These are phyloP conservation scores for Heritiera fomes DNA, from an alignment of 345 rosid species.

Conservation along the genomic window DNA sequence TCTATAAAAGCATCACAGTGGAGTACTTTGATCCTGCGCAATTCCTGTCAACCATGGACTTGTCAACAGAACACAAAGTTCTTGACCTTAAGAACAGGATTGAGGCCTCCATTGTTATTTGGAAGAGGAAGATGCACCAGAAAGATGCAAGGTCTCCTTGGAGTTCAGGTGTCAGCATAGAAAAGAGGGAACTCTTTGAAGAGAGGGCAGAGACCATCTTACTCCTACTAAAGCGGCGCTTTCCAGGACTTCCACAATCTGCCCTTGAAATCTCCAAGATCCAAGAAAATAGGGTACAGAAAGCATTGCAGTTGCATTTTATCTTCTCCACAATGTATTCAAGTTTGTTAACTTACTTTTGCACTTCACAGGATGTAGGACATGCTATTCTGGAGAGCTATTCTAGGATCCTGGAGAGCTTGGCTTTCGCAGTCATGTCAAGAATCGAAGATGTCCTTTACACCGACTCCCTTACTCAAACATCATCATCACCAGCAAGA, in stretches of 20 bases:
- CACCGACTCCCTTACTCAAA: conserved; percentile 51
- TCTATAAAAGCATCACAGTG: conserved; percentile 82
- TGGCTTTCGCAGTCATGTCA: conserved; percentile 74
- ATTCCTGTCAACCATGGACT: conserved; percentile 71
- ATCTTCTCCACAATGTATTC: not conserved
- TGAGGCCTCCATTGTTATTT: conserved; percentile 89
- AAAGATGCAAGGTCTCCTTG: conserved; percentile 86
- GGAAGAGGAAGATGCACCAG: conserved; percentile 80
- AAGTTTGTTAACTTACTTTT: not conserved
- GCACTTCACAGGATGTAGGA: conserved; percentile 66
- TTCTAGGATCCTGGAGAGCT: conserved; percentile 89
- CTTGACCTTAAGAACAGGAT: conserved; percentile 85
- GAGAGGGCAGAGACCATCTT: conserved; percentile 90
- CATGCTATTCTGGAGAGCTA: conserved; percentile 94
- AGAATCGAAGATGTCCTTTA: conserved; percentile 90
- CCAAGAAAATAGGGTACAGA: conserved; percentile 68
- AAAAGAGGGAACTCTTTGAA: conserved; percentile 92
- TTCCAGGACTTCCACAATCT: conserved; percentile 90
- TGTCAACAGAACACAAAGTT: conserved; percentile 81
- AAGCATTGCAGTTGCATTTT: not conserved
- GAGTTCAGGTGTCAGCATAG: conserved; percentile 92
- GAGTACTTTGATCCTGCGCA: conserved; percentile 82
- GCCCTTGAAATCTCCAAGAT: conserved; percentile 88
- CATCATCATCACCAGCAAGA: conserved; percentile 24
- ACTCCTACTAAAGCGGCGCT: conserved; percentile 72